These are phyloP conservation scores for Brassica juncea DNA, from an alignment of 345 rosid species.

Conservation along the genomic window DNA sequence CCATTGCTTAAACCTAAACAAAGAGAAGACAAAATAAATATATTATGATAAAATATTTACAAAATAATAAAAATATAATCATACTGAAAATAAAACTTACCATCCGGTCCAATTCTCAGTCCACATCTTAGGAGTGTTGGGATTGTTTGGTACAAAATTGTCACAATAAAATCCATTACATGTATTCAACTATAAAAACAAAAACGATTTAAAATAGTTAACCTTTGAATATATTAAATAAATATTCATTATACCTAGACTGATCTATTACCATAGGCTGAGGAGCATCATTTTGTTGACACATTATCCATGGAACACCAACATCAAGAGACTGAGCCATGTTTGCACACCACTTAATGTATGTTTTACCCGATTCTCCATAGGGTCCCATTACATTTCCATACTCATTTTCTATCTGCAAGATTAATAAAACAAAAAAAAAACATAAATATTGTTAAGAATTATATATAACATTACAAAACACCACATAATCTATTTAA, in stretches of 20 bases:
- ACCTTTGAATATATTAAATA: background rate
- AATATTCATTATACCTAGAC: background rate
- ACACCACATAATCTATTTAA: constrained; percentile 20
- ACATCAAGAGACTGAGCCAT: background rate
- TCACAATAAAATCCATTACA: background rate
- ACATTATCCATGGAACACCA: background rate
- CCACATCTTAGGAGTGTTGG: background rate
- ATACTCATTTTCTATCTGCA: background rate
- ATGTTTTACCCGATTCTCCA: background rate
- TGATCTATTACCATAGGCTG: background rate
- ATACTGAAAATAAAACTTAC: background rate
- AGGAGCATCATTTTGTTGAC: background rate
- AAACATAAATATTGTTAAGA: background rate
- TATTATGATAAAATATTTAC: no score
- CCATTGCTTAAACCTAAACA: no score
- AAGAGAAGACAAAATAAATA: no score
- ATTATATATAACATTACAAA: background rate
- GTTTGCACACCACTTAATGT: background rate
- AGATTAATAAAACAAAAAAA: background rate
- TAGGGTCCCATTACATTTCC: background rate
- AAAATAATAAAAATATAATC: no score
- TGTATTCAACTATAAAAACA: background rate
- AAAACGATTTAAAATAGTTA: no score
- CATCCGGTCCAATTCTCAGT: background rate
- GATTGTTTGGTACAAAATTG: background rate